Base-by-base conservation (phyloP, 2,329 filamentous ascomycete genomes). In the Fusarium chaquense region DNA sequence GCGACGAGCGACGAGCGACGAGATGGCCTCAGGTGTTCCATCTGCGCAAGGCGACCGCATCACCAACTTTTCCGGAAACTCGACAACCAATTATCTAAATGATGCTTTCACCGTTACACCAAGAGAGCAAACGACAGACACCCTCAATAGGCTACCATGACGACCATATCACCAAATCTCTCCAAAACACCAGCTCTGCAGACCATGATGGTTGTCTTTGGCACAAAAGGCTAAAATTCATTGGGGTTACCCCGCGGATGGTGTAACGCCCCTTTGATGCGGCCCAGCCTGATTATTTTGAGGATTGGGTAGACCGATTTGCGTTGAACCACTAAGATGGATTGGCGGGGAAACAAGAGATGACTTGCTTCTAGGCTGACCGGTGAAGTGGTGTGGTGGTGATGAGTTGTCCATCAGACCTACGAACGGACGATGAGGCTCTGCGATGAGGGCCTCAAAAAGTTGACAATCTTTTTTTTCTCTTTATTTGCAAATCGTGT, bases 241-340 rank as follows among this genome's bases (percentile, higher is more conserved):
- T 70, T 75, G 65, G 69, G 38, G 60, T 70, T 75, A 75, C 73
- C 73, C 73, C 73, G 73, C 73, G 73, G 72, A 47, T 40, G 49
- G 71, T 72, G 68, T 55, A 62, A 74, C 72, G 28, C 24, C 49
- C 32, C 26, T 24, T 57, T 35, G 62, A 52, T 61, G 62, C 69
- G 63, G 47, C 45, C 35, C 62, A 73, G 71, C 72, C 73, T 75
- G 69, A 75, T 50, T 50, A 47, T 58, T 61, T 18, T 52, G 46
- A 63, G 59, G 53, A 69, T 73, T 73, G 70, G 70, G 69, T 40
- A 60, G 35, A 33, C 36, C 6, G 28, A 11, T 30, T 30, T 30
- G 28, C 28, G 28, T 30, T 9, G 54, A 43, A 30, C 62, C 71
- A 73, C 50, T 72, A 51, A 54, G 60, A 58, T 57, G 49, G 35